These are phyloP conservation scores for Canavalia gladiata DNA, from an alignment of 306 rosid genomes.

Conservation along the genomic window DNA sequence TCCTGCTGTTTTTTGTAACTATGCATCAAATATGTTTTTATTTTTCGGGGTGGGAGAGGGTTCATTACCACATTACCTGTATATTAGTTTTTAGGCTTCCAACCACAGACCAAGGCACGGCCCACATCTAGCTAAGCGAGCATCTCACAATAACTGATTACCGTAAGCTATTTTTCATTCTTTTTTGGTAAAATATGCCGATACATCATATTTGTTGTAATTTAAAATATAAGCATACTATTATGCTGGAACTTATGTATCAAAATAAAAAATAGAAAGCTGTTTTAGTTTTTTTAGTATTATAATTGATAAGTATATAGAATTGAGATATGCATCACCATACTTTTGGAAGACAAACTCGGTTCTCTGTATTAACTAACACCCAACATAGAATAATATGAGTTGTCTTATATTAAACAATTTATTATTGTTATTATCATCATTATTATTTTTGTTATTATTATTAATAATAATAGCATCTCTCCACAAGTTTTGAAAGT, in stretches of 20 bases:
- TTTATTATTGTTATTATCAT: neutral
- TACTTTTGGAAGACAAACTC: neutral
- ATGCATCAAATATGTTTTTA: neutral
- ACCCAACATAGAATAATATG: neutral
- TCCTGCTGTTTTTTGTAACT: constrained; percentile 6
- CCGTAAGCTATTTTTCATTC: neutral
- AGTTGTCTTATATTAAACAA: neutral
- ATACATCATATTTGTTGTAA: neutral
- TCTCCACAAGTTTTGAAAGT: too few species aligned
- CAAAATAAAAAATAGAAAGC: neutral
- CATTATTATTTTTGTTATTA: neutral
- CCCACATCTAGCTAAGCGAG: neutral
- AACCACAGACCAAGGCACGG: neutral
- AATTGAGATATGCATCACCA: neutral
- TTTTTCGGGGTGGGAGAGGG: neutral
- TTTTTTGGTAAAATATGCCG: neutral
- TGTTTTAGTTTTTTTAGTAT: neutral
- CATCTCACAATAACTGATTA: neutral
- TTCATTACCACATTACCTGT: neutral
- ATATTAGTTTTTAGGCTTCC: neutral
- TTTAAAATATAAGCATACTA: neutral
- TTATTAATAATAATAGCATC: too few species aligned
- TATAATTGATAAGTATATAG: neutral
- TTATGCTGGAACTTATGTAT: neutral
- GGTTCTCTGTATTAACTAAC: neutral